phyloP scores from a whole-genome alignment of 257 asterid genomes.

The Fraxinus anomala region DNA sequence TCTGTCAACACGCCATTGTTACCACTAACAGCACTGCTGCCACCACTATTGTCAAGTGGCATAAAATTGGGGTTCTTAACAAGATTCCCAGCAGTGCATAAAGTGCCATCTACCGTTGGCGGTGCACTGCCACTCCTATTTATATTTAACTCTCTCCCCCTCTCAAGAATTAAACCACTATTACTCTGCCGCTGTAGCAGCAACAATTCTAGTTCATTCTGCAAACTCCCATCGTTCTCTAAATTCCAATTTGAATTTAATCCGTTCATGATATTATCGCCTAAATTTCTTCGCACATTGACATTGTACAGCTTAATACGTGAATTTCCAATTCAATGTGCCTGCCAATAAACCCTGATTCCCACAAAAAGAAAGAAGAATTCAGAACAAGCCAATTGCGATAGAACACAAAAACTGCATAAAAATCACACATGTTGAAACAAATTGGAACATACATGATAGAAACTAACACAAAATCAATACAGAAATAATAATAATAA shows the following conservation, averaged over 20 bases:
- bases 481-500: not conserved
- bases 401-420: not conserved
- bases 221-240: constrained; percentile 44
- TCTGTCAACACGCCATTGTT: constrained; percentile 45
- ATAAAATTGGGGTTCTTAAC: constrained; percentile 41
- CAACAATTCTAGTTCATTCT: constrained; percentile 59
- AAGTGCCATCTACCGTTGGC: constrained; percentile 76
- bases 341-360: constrained; percentile 16
- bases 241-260: constrained; percentile 51
- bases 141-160: constrained; percentile 54
- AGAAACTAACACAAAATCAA: not conserved
- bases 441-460: not conserved
- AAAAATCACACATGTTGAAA: not conserved
- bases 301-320: constrained; percentile 27
- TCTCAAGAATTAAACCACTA: constrained; percentile 43
- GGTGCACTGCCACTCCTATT: constrained; percentile 86
- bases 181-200: constrained; percentile 51
- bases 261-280: constrained; percentile 40
- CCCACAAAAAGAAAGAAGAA: not conserved
- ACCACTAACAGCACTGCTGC: constrained; percentile 13
- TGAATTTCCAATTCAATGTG: constrained; percentile 11
- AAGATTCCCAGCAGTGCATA: constrained; percentile 54
- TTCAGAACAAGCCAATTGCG: constrained; percentile 6
- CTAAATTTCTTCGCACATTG: constrained; percentile 26
- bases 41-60: constrained; percentile 26